These are phyloP conservation scores for Arthrobotrys musiformis DNA, from an alignment of 2,329 filamentous ascomycete genomes.

Conservation along the genomic window DNA sequence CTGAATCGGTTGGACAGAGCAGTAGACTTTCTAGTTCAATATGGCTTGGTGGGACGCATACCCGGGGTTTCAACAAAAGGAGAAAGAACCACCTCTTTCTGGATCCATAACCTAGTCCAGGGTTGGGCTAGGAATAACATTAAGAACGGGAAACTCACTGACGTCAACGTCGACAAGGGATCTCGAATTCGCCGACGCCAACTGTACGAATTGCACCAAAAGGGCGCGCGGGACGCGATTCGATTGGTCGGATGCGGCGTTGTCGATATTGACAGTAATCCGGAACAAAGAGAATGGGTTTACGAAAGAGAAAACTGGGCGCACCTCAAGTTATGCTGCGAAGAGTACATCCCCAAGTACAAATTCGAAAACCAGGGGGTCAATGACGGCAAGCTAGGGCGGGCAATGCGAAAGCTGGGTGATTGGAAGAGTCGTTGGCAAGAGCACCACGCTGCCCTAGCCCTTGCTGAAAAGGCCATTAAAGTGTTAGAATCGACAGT, in stretches of 20 bases:
- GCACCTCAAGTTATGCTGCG: constrained; percentile 17
- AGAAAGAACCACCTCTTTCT: not conserved
- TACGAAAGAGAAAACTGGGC: constrained; percentile 17
- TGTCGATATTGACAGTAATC: too few species aligned
- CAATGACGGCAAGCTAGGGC: not conserved
- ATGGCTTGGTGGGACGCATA: constrained; percentile 10
- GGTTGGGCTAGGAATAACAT: constrained; percentile 8
- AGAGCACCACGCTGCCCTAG: not conserved
- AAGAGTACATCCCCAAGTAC: constrained; percentile 21
- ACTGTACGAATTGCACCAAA: not conserved
- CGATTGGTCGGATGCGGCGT: not conserved
- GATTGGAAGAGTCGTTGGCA: not conserved
- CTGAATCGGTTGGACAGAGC: constrained; percentile 10
- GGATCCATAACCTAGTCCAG: constrained; percentile 38
- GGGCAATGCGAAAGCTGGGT: not conserved
- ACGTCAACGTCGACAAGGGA: not conserved
- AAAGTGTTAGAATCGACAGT: not conserved
- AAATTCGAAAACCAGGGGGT: not conserved
- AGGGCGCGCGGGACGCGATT: not conserved
- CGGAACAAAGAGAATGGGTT: not conserved
- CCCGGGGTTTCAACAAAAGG: not conserved
- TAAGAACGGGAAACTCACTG: not conserved
- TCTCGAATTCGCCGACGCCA: not conserved
- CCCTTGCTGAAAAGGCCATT: not conserved
- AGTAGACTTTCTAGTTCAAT: constrained; percentile 19